Base-by-base conservation (phyloP, 1,139 yeast genomes). In the Kazachstania sp. region DNA sequence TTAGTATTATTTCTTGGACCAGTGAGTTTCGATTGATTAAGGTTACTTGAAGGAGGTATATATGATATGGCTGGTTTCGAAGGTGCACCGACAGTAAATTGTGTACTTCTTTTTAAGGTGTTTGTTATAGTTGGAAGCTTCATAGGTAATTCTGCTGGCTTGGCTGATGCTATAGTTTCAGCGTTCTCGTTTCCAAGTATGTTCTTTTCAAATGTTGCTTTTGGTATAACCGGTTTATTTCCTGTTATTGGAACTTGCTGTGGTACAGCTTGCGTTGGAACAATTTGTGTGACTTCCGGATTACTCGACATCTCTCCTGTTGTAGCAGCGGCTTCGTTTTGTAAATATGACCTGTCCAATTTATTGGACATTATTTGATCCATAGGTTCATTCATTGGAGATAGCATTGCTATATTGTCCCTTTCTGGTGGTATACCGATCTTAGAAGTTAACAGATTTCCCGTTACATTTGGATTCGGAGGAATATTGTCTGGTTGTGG, bases 341-440 rank as follows among this genome's bases (percentile, higher is more conserved):
- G 41, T n/a, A 38, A 28, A 30, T 38, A 38, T 11, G 41, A 38
- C 6, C 41, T 26, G 26, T 38, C 41, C 11, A 38, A 18, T 15
- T 38, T 38, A 15, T 28, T 38, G n/a, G 41, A 38, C 41, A 38
- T 38, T 28, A 38, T 38, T 38, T 38, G 41, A 20, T 38, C 41
- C 32, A 38, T 38, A 3, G 41, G 41, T 13, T 39, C 42, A 1
- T 34, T 19, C 23, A 39, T 18, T 15, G 42, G 42, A 13, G 42
- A 39, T 18, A 39, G 28, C 42, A 39, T 29, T 3, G 42, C 11
- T n/a, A 39, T 16, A 13, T 31, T 31, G 28, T 30, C 35, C 29
- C 42, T 39, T n/a, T 39, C 42, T 16, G 20, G 6, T 28, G 42
- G 42, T 2, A 28, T 8, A 13, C 15, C 42, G 13, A 39, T 39